These are phyloP conservation scores for Mycosphaerelloides madeirae DNA, from an alignment of 2,329 filamentous ascomycete genomes.

Conservation along the genomic window DNA sequence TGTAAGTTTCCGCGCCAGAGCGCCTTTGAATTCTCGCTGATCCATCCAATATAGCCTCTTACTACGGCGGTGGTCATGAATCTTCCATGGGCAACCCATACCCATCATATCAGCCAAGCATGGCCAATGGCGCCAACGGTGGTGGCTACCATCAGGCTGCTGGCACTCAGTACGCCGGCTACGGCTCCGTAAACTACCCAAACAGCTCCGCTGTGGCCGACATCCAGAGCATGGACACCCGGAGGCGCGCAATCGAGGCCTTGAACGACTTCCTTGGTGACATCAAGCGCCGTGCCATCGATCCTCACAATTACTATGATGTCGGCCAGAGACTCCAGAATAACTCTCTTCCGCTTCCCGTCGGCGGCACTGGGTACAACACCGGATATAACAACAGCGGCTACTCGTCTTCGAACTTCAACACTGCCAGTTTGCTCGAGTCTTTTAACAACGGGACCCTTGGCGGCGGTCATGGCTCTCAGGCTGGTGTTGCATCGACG, in stretches of 20 bases:
- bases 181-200: slow-evolving; percentile 45
- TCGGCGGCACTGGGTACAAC: slow-evolving; percentile 35
- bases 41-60: slow-evolving; percentile 23
- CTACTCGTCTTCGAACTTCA: slow-evolving; percentile 26
- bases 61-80: slow-evolving; percentile 31
- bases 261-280: slow-evolving; percentile 92
- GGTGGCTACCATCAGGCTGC: slow-evolving; percentile 24
- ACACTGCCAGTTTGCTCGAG: slow-evolving; percentile 32
- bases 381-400: slow-evolving; percentile 33
- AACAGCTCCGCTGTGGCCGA: slow-evolving; percentile 33
- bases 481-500: slow-evolving; percentile 55
- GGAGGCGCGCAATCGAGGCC: slow-evolving; percentile 76
- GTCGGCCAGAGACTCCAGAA: slow-evolving; percentile 85
- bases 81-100: slow-evolving; percentile 28
- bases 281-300: slow-evolving; percentile 84
- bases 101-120: slow-evolving; percentile 28
- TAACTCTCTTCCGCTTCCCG: slow-evolving; percentile 48
- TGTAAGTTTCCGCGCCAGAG: slow-evolving; percentile 32
- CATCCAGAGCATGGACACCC: slow-evolving; percentile 55
- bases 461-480: slow-evolving; percentile 44
- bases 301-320: slow-evolving; percentile 82
- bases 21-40: too few species aligned
- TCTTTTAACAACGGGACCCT: slow-evolving; percentile 29
- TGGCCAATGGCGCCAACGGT: slow-evolving; percentile 22
- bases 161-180: slow-evolving; percentile 33